Conservation (phyloP, 495 filamentous ascomycete genomes). For the Cudoniella acicularis region DNA sequence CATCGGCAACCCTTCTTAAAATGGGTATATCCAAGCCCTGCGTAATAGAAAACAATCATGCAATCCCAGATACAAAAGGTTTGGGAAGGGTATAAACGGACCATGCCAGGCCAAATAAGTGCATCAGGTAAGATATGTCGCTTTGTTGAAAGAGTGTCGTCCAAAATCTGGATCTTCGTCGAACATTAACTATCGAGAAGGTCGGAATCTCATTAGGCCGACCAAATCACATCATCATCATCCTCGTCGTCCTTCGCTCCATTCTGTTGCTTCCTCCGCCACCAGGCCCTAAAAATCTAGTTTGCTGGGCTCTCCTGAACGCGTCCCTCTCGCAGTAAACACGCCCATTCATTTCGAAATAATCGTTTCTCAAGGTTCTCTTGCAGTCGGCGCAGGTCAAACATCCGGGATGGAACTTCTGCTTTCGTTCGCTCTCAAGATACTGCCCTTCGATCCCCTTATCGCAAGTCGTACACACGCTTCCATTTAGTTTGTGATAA, state of each 20-base stretch:
- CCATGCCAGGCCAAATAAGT: conserved; percentile 12
- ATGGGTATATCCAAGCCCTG: conserved; percentile 7
- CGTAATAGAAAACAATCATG: not conserved
- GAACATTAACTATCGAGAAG: not conserved
- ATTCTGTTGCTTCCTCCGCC: conserved; percentile 33
- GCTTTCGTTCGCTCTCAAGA: conserved; percentile 73
- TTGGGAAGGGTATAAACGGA: conserved; percentile 15
- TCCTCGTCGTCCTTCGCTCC: conserved; percentile 77
- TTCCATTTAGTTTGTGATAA: conserved; percentile 88
- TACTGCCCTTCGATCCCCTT: conserved; percentile 91
- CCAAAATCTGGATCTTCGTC: not conserved
- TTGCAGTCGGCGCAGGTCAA: conserved; percentile 72
- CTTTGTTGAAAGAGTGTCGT: not conserved
- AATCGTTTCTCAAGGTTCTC: conserved; percentile 58
- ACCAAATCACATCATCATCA: conserved; percentile 76
- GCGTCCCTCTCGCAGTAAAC: conserved; percentile 86
- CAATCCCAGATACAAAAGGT: conserved; percentile 10
- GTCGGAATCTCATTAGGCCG: not conserved
- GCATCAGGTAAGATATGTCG: conserved; percentile 2
- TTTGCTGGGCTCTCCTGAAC: conserved; percentile 52
- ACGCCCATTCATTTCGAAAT: conserved; percentile 49
- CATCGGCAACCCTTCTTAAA: not conserved
- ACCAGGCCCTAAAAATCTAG: conserved; percentile 25
- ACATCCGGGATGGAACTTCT: conserved; percentile 84
- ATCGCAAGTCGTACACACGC: conserved; percentile 75